These are phyloP conservation scores for Cystobasidiaceae sp. DNA, from an alignment of 1,284 basidiomycete genomes.

Conservation along the genomic window DNA sequence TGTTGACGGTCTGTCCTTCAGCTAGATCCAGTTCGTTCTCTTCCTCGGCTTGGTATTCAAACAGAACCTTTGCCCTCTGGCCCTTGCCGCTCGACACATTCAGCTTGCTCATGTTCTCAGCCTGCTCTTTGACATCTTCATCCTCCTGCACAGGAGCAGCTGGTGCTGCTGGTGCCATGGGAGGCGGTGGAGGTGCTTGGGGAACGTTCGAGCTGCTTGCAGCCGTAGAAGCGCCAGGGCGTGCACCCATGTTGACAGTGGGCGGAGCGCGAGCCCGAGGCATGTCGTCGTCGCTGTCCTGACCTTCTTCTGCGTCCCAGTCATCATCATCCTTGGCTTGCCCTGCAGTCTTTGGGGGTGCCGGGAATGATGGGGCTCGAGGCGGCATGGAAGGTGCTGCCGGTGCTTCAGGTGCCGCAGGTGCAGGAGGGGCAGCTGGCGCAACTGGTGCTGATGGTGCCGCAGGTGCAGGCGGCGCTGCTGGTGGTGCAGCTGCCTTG, in stretches of 20 bases:
- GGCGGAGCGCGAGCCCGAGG: not conserved
- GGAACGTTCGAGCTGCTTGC: not conserved
- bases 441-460: slow-evolving; percentile 33
- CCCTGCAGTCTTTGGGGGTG: not conserved
- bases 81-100: slow-evolving; percentile 32
- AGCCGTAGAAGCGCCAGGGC: slow-evolving; percentile 1
- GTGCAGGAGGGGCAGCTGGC: slow-evolving; percentile 47
- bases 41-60: slow-evolving; percentile 73
- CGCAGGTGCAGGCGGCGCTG: slow-evolving; percentile 13
- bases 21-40: slow-evolving; percentile 75
- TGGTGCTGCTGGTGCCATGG: slow-evolving; percentile 14
- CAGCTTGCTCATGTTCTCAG: slow-evolving; percentile 32
- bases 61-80: slow-evolving; percentile 56
- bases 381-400: slow-evolving; percentile 21
- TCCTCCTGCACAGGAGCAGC: slow-evolving; percentile 25
- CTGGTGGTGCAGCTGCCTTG: slow-evolving; percentile 40
- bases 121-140: slow-evolving; percentile 30
- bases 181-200: slow-evolving; percentile 10
- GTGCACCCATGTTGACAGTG: not conserved
- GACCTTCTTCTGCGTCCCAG: slow-evolving; percentile 15
- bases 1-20: slow-evolving; percentile 74
- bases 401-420: slow-evolving; percentile 49
- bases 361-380: not conserved
- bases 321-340: slow-evolving; percentile 6
- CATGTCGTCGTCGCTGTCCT: slow-evolving; percentile 9